Evolutionary conservation across 495 filamentous ascomycete genomes (phyloP), one percentile per base, ranked within the genome.

Genomic region (Pseudoneurospora amorphoporcata): DNA sequence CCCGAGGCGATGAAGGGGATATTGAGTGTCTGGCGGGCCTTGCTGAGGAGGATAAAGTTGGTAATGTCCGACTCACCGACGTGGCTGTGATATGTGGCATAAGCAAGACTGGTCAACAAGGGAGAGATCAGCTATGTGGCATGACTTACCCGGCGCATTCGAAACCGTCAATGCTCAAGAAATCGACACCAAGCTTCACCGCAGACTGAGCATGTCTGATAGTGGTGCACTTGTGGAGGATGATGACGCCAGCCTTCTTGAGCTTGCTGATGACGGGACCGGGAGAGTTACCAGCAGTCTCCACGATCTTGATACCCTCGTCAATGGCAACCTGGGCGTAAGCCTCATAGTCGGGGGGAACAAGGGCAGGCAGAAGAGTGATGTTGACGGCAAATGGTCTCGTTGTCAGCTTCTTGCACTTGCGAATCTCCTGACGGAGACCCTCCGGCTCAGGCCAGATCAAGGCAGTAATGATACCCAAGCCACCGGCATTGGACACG

Each of bases 221-320:
- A 2, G 95, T 97, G 29, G 95, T 99, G 85, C 95, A 99, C 84
- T 99, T 99, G 86, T 99, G 95, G 68, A 99, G 86, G 76, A 99
- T 89, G 71, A 87, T 93, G 76, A 84, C 89, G 39, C 88, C 88
- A 38, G 90, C 92, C 69, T 87, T 86, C 85, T 99, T 99, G 71
- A 99, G 86, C 83, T 94, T 88, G 79, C 87, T 82, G 82, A 99
- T 98, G 42, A 99, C 91, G 17, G 94, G 92, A 16, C 94, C 95
- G 0, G 95, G 95, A 79, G 88, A 92, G 85, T 99, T 98, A 65
- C 95, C 95, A 12, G 95, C 95, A 8, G 95, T 99, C 85, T 99
- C 95, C 76, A 99, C 95, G 76, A 99, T 92, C 77, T 88, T 90
- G 84, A 99, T 87, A 32, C 94, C 95, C 82, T 97, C 93, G 73